phyloP scores from a whole-genome alignment of 2,329 filamentous ascomycete species.

The Epichloe typhina region DNA sequence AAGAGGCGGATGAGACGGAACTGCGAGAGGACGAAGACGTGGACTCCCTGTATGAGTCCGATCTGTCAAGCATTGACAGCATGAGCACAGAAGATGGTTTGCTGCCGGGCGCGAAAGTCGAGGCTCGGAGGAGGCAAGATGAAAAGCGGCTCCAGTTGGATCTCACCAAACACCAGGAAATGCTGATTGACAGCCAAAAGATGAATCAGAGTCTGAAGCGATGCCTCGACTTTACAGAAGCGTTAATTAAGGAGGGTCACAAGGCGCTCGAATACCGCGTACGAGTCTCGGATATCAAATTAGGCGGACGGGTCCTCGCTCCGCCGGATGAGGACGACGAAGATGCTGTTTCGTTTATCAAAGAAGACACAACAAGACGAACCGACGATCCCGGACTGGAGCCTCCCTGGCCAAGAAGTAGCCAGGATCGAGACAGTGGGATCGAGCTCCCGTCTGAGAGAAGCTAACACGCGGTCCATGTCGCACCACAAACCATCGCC shows the following conservation, averaged over 20 bases:
- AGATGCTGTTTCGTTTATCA: constrained; percentile 13
- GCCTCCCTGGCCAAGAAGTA: constrained; percentile 22
- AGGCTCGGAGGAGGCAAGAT: constrained; percentile 51
- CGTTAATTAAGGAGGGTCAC: constrained; percentile 75
- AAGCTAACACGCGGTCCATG: constrained; percentile 12
- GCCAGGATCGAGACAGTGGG: constrained; percentile 39
- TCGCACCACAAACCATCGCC: neutral
- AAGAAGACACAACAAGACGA: constrained; percentile 12
- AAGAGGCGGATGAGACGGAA: constrained; percentile 30
- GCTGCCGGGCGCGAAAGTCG: constrained; percentile 25
- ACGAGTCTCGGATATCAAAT: constrained; percentile 60
- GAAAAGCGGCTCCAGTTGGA: constrained; percentile 77
- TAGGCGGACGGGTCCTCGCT: constrained; percentile 68
- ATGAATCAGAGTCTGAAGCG: constrained; percentile 89
- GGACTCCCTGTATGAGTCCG: constrained; percentile 42
- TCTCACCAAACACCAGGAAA: constrained; percentile 74
- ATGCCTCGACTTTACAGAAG: constrained; percentile 81
- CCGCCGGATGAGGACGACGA: constrained; percentile 48
- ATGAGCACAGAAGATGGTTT: constrained; percentile 17
- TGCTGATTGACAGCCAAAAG: constrained; percentile 81
- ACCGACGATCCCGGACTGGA: constrained; percentile 11
- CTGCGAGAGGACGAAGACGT: constrained; percentile 13
- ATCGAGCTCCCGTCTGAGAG: constrained; percentile 33
- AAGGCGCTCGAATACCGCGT: constrained; percentile 79
- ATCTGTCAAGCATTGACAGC: constrained; percentile 29